Evolutionary conservation across 345 rosid genomes (phyloP).

Genomic region (Moringa oleifera): DNA sequence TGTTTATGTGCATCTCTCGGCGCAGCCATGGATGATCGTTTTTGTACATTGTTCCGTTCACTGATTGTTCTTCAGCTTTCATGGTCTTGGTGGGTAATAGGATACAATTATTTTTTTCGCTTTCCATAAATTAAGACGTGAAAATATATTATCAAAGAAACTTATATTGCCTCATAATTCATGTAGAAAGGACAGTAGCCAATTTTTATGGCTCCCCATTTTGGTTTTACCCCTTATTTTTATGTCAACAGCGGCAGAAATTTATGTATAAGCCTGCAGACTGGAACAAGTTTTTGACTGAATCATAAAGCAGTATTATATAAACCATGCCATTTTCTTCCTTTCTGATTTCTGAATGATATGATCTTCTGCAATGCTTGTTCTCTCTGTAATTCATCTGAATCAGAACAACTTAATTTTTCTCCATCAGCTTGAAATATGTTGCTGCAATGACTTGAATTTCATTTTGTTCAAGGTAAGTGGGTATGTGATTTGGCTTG

Average conservation of each 20-base stretch:
- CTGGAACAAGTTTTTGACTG: not conserved
- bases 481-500: no score
- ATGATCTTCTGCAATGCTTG: no score
- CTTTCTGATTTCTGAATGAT: no score
- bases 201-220: not conserved
- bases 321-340: no score
- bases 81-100: conserved; percentile 23
- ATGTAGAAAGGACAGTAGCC: not conserved
- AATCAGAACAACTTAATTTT: no score
- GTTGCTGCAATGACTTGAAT: no score
- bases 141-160: no score
- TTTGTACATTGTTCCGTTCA: conserved; percentile 36
- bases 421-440: no score
- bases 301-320: not conserved
- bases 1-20: conserved; percentile 51
- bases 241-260: no score
- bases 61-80: conserved; percentile 28
- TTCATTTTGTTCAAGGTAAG: no score
- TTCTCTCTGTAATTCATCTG: no score
- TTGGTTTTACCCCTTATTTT: no score
- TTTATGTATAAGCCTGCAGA: not conserved
- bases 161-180: not conserved
- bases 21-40: conserved; percentile 73
- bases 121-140: not conserved
- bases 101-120: not conserved